These are phyloP conservation scores for Centella asiatica DNA, from an alignment of 129 eudicot species.

Conservation along the genomic window DNA sequence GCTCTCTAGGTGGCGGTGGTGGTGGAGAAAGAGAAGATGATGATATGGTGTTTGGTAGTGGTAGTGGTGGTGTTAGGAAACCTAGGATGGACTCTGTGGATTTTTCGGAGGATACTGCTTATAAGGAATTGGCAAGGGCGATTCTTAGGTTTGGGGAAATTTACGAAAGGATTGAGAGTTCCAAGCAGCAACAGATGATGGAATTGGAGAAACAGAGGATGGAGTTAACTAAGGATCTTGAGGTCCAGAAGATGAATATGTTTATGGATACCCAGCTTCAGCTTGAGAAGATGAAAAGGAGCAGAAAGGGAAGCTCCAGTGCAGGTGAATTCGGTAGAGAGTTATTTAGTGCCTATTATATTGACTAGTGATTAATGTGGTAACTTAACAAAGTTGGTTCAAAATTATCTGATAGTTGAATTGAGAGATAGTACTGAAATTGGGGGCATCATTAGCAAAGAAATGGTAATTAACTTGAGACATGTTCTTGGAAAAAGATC, in stretches of 20 bases:
- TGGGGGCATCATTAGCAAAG: too few relatives aligned
- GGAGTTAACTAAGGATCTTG: constrained; percentile 46
- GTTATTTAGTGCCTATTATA: neutral
- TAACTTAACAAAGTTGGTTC: too few relatives aligned
- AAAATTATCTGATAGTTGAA: neutral
- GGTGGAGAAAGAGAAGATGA: constrained; percentile 11
- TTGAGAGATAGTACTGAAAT: neutral
- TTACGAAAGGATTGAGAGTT: constrained; percentile 41
- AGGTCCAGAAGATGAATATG: constrained; percentile 55
- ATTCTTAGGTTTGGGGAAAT: constrained; percentile 41
- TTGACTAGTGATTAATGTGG: neutral
- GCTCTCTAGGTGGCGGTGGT: constrained; percentile 23
- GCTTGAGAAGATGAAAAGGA: constrained; percentile 40
- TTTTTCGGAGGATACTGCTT: constrained; percentile 27
- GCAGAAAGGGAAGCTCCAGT: constrained; percentile 2
- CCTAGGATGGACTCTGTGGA: constrained; percentile 23
- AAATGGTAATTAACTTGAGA: too few relatives aligned
- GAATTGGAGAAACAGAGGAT: constrained; percentile 57
- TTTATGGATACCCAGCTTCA: constrained; percentile 42
- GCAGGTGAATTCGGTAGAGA: constrained; percentile 14
- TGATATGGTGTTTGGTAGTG: constrained; percentile 17
- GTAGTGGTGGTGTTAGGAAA: constrained; percentile 20
- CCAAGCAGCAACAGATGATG: constrained; percentile 48
- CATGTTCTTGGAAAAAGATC: too few relatives aligned
- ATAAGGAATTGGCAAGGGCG: constrained; percentile 38